Conservation (phyloP, 139 green algal species). For the Edaphochlamys debaryana region DNA sequence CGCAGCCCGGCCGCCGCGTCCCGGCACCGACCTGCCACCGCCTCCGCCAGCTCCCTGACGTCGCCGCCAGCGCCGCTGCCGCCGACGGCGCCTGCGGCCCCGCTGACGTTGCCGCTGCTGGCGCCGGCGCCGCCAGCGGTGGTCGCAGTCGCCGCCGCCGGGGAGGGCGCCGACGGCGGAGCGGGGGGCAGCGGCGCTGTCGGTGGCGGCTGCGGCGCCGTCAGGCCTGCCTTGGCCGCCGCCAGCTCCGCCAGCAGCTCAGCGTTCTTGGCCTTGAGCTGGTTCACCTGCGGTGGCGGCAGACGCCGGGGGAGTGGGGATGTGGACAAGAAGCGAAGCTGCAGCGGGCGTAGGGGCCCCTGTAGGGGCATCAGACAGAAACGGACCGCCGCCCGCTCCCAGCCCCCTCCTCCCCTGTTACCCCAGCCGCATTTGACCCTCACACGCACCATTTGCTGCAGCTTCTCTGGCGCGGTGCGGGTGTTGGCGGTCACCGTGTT, state of each 20-base stretch:
- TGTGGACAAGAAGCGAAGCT: no score
- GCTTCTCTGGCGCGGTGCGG: slow-evolving; percentile 35
- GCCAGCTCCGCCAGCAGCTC: slow-evolving; percentile 13
- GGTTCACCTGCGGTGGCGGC: slow-evolving; percentile 10
- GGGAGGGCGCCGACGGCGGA: neutral
- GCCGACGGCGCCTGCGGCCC: neutral
- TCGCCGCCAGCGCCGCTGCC: neutral
- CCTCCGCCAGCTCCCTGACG: neutral
- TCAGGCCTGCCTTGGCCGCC: neutral
- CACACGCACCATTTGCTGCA: no score
- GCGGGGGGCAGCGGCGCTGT: neutral
- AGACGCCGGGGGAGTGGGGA: no score
- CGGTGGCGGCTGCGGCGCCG: neutral
- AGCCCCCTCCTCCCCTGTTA: no score
- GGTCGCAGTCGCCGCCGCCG: neutral
- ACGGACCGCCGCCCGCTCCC: no score
- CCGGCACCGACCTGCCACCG: neutral
- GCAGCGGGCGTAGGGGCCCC: no score
- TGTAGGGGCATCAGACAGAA: no score
- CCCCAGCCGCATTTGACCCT: no score
- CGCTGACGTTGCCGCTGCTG: neutral
- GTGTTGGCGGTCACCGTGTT: slow-evolving; percentile 60
- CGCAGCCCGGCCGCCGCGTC: neutral
- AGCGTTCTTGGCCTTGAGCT: neutral
- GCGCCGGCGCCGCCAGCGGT: neutral